Evolutionary conservation across 164 flowering plant genomes (phyloP).

Genomic region (Echeveria elegans): DNA sequence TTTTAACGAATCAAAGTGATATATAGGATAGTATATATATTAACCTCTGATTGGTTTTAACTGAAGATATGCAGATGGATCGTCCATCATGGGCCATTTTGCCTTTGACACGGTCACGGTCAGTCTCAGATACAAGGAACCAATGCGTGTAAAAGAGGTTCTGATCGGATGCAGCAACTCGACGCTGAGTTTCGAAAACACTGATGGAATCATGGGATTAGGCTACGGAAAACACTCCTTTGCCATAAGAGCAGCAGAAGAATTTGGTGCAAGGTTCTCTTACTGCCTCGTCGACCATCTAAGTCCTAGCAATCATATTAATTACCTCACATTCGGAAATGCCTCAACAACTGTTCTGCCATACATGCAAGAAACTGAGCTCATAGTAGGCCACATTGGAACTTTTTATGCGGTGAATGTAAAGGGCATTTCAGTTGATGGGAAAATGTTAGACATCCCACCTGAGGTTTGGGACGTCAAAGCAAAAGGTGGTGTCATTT

Average conservation of each 20-base stretch:
- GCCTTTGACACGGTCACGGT: constrained; percentile 51
- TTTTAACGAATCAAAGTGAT: background rate
- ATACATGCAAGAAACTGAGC: constrained; percentile 27
- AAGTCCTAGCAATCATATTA: constrained; percentile 38
- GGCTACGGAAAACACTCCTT: constrained; percentile 41
- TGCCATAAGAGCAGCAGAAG: constrained; percentile 20
- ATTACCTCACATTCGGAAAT: constrained; percentile 41
- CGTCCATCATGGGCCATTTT: constrained; percentile 42
- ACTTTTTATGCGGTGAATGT: constrained; percentile 41
- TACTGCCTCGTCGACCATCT: constrained; percentile 73
- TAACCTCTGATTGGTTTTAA: background rate
- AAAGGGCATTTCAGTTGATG: constrained; percentile 44
- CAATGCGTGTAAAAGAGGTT: constrained; percentile 21
- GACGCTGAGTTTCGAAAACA: constrained; percentile 25
- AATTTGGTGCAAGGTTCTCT: constrained; percentile 51
- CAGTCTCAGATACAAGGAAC: constrained; percentile 26
- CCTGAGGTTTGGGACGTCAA: constrained; percentile 28
- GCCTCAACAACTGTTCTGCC: constrained; percentile 7
- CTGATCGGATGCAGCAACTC: constrained; percentile 49
- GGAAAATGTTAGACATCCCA: constrained; percentile 33
- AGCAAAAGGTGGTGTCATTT: constrained; percentile 38
- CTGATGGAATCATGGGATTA: constrained; percentile 66
- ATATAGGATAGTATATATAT: background rate
- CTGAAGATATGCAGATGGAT: constrained; percentile 45
- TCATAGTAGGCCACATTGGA: constrained; percentile 19